Base-by-base conservation (phyloP, 305 asterid species). In the Caryopteris hybrid region DNA sequence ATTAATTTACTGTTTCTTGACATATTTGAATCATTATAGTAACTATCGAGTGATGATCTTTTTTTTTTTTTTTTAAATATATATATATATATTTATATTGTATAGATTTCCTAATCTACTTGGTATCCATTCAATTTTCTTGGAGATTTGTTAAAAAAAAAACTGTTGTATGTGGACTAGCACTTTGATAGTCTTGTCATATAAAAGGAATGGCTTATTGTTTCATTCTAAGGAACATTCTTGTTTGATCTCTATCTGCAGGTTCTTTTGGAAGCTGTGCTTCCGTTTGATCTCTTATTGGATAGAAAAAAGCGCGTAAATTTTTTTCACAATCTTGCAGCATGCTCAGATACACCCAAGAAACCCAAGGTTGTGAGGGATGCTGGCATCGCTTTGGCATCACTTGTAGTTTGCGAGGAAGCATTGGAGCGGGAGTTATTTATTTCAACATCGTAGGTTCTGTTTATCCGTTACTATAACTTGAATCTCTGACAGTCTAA, bases 261-360 rank as follows among this genome's bases (percentile, higher is more conserved):
- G 97, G 91, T 84, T 84, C 95, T 91, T 78, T 70, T 93, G 80
- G 94, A 93, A 85, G 96, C 97, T 67, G 99, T 93, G 64, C 89
- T 88, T 60, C 99, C 99, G 57, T 93, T 93, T 83, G 97, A 93
- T 79, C 85, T 93, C 66, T 76, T 86, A 68, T 71, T 74, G 69
- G 97, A 93, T 74, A 78, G 87, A 64, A 90, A 86, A 74, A 90
- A 85, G 78, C 97, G 96, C 50, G 64, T 74, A 47, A 77, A 45
- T 53, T 90, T 85, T 80, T 81, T 74, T 75, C 82, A 84, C 59
- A 84, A 83, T 76, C 86, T 83, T 41, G 79, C 75, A 41, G 71
- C 78, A 73, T 78, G 82, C 74, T 80, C 83, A 54, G 89, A 85
- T 63, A 69, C 58, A 22, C 78, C 71, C 21, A 76, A 74, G 59